Conservation (phyloP, 257 asterid species). For the Solanum medicagineum region DNA sequence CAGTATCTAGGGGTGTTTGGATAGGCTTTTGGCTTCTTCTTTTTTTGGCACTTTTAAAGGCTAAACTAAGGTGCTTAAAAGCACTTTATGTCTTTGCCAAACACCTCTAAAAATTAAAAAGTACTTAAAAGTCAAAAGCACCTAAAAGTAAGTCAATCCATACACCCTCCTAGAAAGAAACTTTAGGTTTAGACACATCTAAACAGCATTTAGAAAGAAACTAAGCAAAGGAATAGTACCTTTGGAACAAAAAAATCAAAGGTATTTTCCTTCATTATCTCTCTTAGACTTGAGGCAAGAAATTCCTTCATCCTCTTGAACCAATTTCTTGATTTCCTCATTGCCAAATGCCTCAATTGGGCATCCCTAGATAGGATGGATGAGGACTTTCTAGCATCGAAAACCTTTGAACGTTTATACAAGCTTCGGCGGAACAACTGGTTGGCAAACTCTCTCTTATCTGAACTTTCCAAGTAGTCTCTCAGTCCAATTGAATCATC, state of each 20-base stretch:
- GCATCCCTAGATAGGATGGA: conserved; percentile 92
- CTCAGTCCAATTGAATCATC: conserved; percentile 92
- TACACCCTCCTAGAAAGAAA: no score
- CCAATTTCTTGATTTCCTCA: conserved; percentile 72
- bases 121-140: no score
- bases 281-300: conserved; percentile 54
- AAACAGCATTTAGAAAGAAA: background rate
- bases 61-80: no score
- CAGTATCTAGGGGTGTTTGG: background rate
- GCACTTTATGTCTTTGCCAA: no score
- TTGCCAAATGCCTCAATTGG: conserved; percentile 75
- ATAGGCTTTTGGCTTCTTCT: no score
- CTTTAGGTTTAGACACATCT: no score
- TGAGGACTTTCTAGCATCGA: conserved; percentile 88
- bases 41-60: no score
- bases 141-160: no score
- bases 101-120: no score
- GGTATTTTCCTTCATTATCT: conserved; percentile 76
- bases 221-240: conserved; percentile 30
- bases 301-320: conserved; percentile 78
- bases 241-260: conserved; percentile 71
- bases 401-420: conserved; percentile 87
- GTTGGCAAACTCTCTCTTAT: conserved; percentile 79
- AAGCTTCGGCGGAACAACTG: conserved; percentile 85
- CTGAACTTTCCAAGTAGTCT: conserved; percentile 90